These are phyloP conservation scores for Macrophomina pseudophaseolina DNA, from an alignment of 2,329 filamentous ascomycete species.

Conservation along the genomic window DNA sequence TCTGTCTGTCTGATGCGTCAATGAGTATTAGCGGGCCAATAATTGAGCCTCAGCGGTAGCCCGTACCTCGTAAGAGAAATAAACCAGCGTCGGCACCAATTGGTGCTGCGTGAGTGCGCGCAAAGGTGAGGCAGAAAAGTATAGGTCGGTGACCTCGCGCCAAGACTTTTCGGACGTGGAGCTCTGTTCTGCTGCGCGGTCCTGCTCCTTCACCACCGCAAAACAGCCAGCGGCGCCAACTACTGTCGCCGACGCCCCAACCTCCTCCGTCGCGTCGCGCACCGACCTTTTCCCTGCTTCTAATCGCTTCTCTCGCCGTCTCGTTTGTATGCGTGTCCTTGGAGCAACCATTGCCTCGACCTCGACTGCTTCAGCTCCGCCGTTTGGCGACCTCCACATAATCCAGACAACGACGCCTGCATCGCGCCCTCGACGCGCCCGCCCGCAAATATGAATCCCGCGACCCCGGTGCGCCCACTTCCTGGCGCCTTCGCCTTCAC, in stretches of 20 bases:
- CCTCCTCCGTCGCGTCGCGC: slow-evolving; percentile 16
- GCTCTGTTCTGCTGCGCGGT: slow-evolving; percentile 13
- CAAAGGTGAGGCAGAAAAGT: neutral
- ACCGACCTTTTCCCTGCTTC: slow-evolving; percentile 1
- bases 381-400: slow-evolving; percentile 23
- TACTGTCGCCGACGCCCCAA: slow-evolving; percentile 1
- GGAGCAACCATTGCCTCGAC: slow-evolving; percentile 14
- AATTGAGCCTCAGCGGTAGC: too few relatives aligned
- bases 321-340: slow-evolving; percentile 19
- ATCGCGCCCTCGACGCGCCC: slow-evolving; percentile 23
- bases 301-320: slow-evolving; percentile 9
- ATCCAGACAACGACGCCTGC: neutral
- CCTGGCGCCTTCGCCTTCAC: slow-evolving; percentile 80
- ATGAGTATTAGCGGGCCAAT: neutral
- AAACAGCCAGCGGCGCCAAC: slow-evolving; percentile 2
- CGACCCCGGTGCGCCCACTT: slow-evolving; percentile 72
- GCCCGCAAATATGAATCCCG: slow-evolving; percentile 33
- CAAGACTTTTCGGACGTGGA: slow-evolving; percentile 13
- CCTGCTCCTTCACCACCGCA: slow-evolving; percentile 13
- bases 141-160: neutral
- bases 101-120: neutral
- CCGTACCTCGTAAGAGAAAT: neutral
- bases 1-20: neutral
- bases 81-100: neutral
- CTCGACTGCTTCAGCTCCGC: slow-evolving; percentile 16